Conservation (phyloP, 2,329 filamentous ascomycete species). For the Apiospora phragmitis region DNA sequence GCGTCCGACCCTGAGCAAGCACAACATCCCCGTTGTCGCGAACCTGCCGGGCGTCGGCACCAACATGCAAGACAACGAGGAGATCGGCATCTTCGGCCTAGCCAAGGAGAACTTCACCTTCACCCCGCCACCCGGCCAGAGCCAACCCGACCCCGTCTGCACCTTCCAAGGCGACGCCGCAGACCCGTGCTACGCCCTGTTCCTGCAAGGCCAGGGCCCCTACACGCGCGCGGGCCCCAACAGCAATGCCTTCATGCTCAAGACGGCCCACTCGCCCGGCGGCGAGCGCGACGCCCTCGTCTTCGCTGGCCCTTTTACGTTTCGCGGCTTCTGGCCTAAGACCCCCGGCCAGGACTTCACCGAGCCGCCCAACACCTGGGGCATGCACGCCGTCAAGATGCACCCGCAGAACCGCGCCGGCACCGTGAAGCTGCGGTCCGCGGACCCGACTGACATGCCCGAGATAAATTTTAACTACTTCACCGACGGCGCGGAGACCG, state of each 20-base stretch:
- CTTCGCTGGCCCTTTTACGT: slow-evolving; percentile 19
- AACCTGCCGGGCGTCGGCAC: slow-evolving; percentile 35
- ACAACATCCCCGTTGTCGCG: slow-evolving; percentile 27
- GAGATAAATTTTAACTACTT: slow-evolving; percentile 61
- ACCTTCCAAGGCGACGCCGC: slow-evolving; percentile 16
- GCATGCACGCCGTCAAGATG: slow-evolving; percentile 37
- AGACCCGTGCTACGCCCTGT: slow-evolving; percentile 22
- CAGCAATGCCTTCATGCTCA: slow-evolving; percentile 21
- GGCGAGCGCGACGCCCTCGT: slow-evolving; percentile 19
- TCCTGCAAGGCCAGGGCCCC: slow-evolving; percentile 10
- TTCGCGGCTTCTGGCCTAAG: slow-evolving; percentile 20
- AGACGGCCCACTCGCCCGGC: slow-evolving; percentile 18
- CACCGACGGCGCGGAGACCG: slow-evolving; percentile 44
- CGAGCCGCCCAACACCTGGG: slow-evolving; percentile 30
- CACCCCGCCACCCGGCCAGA: slow-evolving; percentile 12
- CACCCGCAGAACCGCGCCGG: slow-evolving; percentile 55
- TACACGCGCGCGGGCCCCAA: slow-evolving; percentile 19
- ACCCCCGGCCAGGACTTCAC: slow-evolving; percentile 14
- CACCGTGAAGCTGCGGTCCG: slow-evolving; percentile 41
- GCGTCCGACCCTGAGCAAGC: slow-evolving; percentile 22
- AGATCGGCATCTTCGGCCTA: slow-evolving; percentile 22
- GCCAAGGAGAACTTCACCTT: slow-evolving; percentile 13
- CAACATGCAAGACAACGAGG: slow-evolving; percentile 31
- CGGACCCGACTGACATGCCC: slow-evolving; percentile 63
- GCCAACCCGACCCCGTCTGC: slow-evolving; percentile 19